These are phyloP conservation scores for Calonectria ilicicola DNA, from an alignment of 2,329 filamentous ascomycete genomes.

Conservation along the genomic window DNA sequence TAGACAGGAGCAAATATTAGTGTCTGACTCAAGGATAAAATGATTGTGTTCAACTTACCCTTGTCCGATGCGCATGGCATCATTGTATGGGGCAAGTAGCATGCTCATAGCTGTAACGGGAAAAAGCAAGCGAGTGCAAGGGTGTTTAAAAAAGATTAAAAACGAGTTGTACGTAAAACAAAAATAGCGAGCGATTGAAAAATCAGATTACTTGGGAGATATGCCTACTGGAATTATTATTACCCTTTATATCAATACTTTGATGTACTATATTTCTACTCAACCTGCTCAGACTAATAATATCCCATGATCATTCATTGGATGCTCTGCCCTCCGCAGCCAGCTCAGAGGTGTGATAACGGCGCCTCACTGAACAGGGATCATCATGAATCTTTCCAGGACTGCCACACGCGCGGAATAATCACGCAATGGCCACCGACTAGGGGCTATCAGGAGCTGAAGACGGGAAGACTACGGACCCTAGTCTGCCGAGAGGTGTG, in stretches of 20 bases:
- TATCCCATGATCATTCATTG: neutral
- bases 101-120: constrained; percentile 1
- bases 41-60: neutral
- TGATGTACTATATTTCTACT: neutral
- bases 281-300: neutral
- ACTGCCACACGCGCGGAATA: neutral
- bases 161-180: neutral
- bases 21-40: neutral
- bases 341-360: neutral
- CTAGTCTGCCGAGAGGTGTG: neutral
- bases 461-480: neutral
- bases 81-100: constrained; percentile 18
- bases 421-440: neutral
- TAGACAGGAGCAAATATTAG: neutral
- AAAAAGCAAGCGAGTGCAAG: neutral
- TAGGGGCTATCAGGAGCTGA: neutral
- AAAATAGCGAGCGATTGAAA: neutral
- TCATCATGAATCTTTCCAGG: neutral
- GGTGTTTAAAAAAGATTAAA: neutral
- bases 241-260: neutral
- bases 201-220: neutral
- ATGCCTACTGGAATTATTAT: neutral
- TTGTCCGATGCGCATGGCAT: constrained; percentile 25
- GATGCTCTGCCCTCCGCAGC: neutral
- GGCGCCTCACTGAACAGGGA: neutral